phyloP scores from a whole-genome alignment of 2,329 filamentous ascomycete genomes.

The Cercospora berteroae region DNA sequence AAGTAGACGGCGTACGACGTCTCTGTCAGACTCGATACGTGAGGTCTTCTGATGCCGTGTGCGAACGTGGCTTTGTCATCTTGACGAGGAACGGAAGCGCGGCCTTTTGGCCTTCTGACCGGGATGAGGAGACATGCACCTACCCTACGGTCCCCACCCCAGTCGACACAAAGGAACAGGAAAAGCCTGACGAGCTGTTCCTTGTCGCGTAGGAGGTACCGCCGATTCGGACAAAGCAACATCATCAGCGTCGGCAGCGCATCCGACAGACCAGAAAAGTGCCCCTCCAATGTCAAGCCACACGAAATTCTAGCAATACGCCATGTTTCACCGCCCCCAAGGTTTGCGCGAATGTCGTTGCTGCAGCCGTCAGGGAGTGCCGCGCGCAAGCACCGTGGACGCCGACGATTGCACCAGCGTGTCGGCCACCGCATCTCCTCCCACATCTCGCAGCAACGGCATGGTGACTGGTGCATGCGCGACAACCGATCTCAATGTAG shows the following conservation, averaged over 20 bases:
- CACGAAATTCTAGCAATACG: not conserved
- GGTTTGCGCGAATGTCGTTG: not conserved
- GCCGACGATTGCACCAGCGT: not conserved
- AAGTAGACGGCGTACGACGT: not conserved
- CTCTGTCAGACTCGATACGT: not conserved
- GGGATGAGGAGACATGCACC: not conserved
- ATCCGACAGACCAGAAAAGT: not conserved
- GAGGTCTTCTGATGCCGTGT: not conserved
- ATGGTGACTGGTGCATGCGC: not conserved
- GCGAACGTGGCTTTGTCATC: not conserved
- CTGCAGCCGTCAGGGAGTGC: not conserved
- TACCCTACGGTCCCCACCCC: too few relatives aligned
- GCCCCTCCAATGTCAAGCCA: not conserved
- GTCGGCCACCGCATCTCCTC: not conserved
- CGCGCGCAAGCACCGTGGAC: not conserved
- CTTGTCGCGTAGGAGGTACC: constrained; percentile 1
- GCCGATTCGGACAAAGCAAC: not conserved
- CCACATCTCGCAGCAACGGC: not conserved
- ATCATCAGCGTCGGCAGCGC: not conserved
- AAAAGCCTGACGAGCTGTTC: not conserved
- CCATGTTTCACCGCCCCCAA: constrained; percentile 1
- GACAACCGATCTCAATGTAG: constrained; percentile 4
- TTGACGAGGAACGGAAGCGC: not conserved
- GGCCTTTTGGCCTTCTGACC: not conserved
- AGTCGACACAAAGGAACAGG: not conserved